These are phyloP conservation scores for Neurospora sublineolata DNA, from an alignment of 495 filamentous ascomycete genomes.

Conservation along the genomic window DNA sequence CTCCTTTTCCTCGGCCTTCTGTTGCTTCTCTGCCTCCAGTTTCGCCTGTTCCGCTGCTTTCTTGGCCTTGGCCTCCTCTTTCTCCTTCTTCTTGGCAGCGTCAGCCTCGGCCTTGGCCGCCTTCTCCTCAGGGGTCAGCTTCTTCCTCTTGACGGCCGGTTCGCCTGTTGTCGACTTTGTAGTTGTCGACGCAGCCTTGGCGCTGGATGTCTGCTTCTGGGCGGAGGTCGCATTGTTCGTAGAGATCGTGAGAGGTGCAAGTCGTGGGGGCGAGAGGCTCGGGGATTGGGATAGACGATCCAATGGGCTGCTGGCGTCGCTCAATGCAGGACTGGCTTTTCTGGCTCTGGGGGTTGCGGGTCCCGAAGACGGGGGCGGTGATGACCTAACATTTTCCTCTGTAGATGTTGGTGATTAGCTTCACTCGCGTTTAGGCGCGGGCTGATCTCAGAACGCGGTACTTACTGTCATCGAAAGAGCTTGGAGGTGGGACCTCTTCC, in stretches of 20 bases:
- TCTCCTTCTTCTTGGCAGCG: conserved; percentile 34
- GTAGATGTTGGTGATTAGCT: neutral
- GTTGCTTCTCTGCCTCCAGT: conserved; percentile 27
- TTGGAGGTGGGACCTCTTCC: conserved; percentile 3
- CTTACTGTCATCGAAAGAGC: conserved; percentile 12
- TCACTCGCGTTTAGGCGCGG: neutral
- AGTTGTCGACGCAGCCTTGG: neutral
- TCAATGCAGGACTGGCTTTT: conserved; percentile 21
- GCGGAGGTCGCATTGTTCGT: conserved; percentile 2
- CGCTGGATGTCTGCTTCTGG: neutral
- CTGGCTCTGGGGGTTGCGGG: conserved; percentile 10
- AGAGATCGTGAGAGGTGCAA: neutral
- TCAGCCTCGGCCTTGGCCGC: conserved; percentile 29
- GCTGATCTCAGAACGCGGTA: neutral
- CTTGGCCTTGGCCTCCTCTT: conserved; percentile 25
- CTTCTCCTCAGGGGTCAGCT: conserved; percentile 42
- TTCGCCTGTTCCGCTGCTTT: conserved; percentile 16
- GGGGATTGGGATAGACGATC: conserved; percentile 19
- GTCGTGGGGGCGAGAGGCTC: conserved; percentile 10
- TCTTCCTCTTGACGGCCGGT: conserved; percentile 37
- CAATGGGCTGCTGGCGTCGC: conserved; percentile 25
- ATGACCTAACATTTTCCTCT: conserved; percentile 14
- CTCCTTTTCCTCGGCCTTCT: conserved; percentile 31
- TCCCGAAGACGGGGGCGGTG: neutral
- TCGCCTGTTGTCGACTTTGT: conserved; percentile 7